phyloP scores from a whole-genome alignment of 352 stramenopile species.

The Pythium monospermum region DNA sequence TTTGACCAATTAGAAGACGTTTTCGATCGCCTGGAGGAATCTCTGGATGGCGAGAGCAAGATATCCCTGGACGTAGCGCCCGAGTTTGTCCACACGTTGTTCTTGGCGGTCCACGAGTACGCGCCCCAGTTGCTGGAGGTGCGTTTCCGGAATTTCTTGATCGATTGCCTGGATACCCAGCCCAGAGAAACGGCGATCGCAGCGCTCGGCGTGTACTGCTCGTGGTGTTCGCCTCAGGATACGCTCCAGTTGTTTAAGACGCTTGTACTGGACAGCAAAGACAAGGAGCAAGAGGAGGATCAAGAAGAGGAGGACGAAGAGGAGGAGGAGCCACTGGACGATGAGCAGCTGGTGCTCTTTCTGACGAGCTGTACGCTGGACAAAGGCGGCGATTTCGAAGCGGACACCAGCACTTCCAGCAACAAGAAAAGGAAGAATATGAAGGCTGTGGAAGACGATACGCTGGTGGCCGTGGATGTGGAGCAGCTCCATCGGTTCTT shows the following conservation, averaged over 20 bases:
- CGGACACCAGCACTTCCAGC: too few relatives aligned
- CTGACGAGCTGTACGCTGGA: conserved; percentile 37
- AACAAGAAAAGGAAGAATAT: too few relatives aligned
- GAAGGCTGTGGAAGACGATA: not conserved
- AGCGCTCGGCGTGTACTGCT: conserved; percentile 54
- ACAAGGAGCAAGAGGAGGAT: conserved; percentile 15
- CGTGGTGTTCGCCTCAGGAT: conserved; percentile 27
- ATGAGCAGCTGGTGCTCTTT: conserved; percentile 61
- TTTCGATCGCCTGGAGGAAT: conserved; percentile 28
- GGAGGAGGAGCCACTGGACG: conserved; percentile 25
- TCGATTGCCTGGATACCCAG: conserved; percentile 34
- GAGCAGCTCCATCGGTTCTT: conserved; percentile 12
- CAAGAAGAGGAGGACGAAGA: conserved; percentile 22
- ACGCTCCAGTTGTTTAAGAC: conserved; percentile 35
- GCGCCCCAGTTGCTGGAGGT: conserved; percentile 25
- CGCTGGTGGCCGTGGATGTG: not conserved
- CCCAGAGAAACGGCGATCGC: conserved; percentile 35
- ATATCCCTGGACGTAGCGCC: conserved; percentile 39
- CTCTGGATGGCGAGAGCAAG: conserved; percentile 13
- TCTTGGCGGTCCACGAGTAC: conserved; percentile 27
- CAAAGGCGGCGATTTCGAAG: not conserved
- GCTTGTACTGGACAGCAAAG: too few relatives aligned
- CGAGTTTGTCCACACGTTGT: conserved; percentile 48
- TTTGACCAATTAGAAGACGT: conserved; percentile 9
- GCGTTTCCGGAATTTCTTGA: conserved; percentile 41